Evolutionary conservation across 1,284 basidiomycete species (phyloP).

Genomic region (Sutorius eximius): DNA sequence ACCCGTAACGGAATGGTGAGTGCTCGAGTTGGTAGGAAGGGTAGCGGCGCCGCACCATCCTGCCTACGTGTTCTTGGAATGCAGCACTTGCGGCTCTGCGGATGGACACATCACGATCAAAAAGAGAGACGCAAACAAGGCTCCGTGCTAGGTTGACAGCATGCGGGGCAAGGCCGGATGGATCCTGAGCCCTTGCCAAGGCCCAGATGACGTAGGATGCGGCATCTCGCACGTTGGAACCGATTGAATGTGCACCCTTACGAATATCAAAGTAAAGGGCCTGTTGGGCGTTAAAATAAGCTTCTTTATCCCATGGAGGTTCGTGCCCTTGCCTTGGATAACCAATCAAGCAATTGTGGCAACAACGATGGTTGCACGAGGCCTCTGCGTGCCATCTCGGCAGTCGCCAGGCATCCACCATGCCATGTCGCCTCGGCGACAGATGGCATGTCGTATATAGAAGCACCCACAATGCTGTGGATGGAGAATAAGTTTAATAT

Average conservation of each 20-base stretch:
- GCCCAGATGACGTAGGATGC: constrained; percentile 97
- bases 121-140: constrained; percentile 79
- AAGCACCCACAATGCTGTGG: constrained; percentile 58
- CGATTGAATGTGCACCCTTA: constrained; percentile 90
- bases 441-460: constrained; percentile 70
- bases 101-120: constrained; percentile 93
- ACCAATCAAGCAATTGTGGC: constrained; percentile 69
- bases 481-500: constrained; percentile 71
- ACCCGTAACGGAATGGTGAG: constrained; percentile 19
- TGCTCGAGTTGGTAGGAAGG: constrained; percentile 6
- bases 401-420: constrained; percentile 89
- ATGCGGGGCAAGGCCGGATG: constrained; percentile 60
- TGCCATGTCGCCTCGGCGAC: constrained; percentile 90
- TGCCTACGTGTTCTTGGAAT: constrained; percentile 95
- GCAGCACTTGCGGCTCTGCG: constrained; percentile 97
- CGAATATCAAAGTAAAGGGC: constrained; percentile 92
- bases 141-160: constrained; percentile 66
- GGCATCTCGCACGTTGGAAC: constrained; percentile 92
- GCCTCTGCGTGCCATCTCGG: constrained; percentile 86
- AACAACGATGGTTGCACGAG: constrained; percentile 63
- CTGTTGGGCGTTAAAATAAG: constrained; percentile 41
- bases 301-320: constrained; percentile 10
- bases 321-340: constrained; percentile 61
- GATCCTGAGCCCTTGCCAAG: constrained; percentile 75
- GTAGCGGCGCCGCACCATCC: constrained; percentile 62